A percentile compares a stretch with the other conserved stretches of the same genome.
Conservation (phyloP, 352 stramenopile species). For the Phytophthora rubi region DNA sequence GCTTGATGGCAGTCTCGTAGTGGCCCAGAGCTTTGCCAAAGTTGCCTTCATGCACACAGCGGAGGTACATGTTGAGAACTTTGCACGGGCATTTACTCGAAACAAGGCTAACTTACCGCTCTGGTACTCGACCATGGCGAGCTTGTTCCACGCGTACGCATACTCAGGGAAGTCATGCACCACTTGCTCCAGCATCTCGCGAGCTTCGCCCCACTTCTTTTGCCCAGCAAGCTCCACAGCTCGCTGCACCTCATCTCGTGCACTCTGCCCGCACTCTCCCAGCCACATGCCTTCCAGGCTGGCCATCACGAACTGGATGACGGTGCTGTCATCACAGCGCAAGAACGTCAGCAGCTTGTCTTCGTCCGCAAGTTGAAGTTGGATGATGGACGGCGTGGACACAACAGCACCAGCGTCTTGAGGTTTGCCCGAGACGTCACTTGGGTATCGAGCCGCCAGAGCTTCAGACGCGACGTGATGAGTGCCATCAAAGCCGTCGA, state of each 20-base stretch:
- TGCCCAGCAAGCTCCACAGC: conserved; percentile 49
- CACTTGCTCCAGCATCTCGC: conserved; percentile 53
- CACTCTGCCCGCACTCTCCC: conserved; percentile 53
- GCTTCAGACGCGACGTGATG: conserved; percentile 67
- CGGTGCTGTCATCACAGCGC: conserved; percentile 66
- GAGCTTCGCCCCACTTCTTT: conserved; percentile 47
- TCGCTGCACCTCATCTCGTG: conserved; percentile 45
- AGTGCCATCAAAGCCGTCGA: conserved; percentile 72
- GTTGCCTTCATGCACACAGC: conserved; percentile 45
- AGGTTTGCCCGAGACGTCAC: conserved; percentile 41
- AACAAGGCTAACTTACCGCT: conserved; percentile 35
- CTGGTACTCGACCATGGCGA: conserved; percentile 70
- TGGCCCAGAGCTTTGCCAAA: conserved; percentile 50
- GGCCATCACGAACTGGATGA: conserved; percentile 76
- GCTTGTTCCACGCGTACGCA: conserved; percentile 79
- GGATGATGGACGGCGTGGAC: conserved; percentile 65
- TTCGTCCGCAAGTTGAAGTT: conserved; percentile 77
- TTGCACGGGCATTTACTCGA: not conserved
- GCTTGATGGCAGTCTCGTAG: conserved; percentile 67
- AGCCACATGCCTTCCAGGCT: conserved; percentile 80
- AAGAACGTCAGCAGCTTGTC: conserved; percentile 69
- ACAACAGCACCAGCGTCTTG: conserved; percentile 13
- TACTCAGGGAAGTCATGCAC: conserved; percentile 59
- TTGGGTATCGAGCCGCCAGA: conserved; percentile 66
- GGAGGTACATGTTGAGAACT: not conserved